Conservation (phyloP, 306 rosid species). For the Cyclanthera cordifolia region DNA sequence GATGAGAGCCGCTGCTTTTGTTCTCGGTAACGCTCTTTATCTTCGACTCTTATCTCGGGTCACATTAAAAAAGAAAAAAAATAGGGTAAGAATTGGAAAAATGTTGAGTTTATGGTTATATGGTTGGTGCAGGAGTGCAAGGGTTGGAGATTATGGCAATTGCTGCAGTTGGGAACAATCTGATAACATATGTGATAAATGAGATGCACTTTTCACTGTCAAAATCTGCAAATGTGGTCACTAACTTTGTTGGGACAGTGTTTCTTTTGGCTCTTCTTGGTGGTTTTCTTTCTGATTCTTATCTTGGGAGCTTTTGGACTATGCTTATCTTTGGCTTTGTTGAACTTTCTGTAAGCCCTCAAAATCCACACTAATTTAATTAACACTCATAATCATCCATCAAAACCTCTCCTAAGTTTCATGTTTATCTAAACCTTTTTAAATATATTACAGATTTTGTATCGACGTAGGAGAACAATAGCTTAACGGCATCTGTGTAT, state of each 20-base stretch:
- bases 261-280: constrained; percentile 87
- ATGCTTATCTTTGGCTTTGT: constrained; percentile 80
- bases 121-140: constrained; percentile 54
- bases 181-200: constrained; percentile 72
- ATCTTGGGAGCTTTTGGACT: constrained; percentile 93
- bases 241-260: constrained; percentile 93
- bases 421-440: neutral
- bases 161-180: constrained; percentile 98
- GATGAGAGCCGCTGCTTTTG: constrained; percentile 51
- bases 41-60: neutral
- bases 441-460: no score
- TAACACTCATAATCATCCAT: neutral
- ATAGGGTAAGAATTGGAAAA: no score
- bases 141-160: constrained; percentile 93
- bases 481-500: no score
- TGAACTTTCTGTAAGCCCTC: constrained; percentile 70
- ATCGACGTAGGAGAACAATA: no score
- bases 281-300: constrained; percentile 84
- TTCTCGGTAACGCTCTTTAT: constrained; percentile 32
- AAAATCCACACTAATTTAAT: no score
- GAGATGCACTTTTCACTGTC: constrained; percentile 92
- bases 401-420: neutral
- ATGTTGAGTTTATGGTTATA: no score
- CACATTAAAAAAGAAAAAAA: no score
- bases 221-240: constrained; percentile 69